Evolutionary conservation across 371 early-diverging fungal genomes (phyloP).

Genomic region (Massospora cicadina): DNA sequence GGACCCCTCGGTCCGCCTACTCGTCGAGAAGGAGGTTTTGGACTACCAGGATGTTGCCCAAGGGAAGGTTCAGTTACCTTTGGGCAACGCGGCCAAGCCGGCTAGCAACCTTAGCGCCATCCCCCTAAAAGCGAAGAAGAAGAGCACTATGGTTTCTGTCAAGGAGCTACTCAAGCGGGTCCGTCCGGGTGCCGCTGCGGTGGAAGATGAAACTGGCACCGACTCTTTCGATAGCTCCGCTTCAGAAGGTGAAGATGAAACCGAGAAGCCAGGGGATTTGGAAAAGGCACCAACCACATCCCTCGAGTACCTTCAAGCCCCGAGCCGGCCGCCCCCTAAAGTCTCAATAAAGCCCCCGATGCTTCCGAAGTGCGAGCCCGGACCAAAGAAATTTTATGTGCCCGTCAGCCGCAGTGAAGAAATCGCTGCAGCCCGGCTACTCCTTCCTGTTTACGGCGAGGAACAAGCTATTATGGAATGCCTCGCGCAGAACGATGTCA

Average conservation of each 20-base stretch:
- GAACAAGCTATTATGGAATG: conserved; percentile 42
- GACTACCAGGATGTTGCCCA: conserved; percentile 11
- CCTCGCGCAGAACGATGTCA: conserved; percentile 39
- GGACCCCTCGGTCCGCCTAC: conserved; percentile 28
- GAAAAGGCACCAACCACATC: conserved; percentile 19
- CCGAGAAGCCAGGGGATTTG: conserved; percentile 18
- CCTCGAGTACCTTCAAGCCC: conserved; percentile 18
- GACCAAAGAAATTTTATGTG: conserved; percentile 36
- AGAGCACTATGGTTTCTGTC: conserved; percentile 15
- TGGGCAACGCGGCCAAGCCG: neutral
- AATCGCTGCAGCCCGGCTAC: conserved; percentile 52
- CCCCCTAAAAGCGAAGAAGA: neutral
- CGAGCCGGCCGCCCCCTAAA: conserved; percentile 16
- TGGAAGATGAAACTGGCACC: conserved; percentile 22
- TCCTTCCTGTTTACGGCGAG: conserved; percentile 80
- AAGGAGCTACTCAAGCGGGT: neutral
- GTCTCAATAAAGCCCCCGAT: conserved; percentile 13
- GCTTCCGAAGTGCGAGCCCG: neutral
- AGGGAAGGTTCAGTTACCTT: neutral
- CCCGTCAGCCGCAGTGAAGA: conserved; percentile 50
- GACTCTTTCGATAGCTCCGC: conserved; percentile 50
- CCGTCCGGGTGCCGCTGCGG: conserved; percentile 10
- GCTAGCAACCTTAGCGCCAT: neutral
- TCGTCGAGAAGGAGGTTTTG: conserved; percentile 19
- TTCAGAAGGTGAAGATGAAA: conserved; percentile 18